phyloP scores from a whole-genome alignment of 345 rosid species.

The Barbarea vulgaris region DNA sequence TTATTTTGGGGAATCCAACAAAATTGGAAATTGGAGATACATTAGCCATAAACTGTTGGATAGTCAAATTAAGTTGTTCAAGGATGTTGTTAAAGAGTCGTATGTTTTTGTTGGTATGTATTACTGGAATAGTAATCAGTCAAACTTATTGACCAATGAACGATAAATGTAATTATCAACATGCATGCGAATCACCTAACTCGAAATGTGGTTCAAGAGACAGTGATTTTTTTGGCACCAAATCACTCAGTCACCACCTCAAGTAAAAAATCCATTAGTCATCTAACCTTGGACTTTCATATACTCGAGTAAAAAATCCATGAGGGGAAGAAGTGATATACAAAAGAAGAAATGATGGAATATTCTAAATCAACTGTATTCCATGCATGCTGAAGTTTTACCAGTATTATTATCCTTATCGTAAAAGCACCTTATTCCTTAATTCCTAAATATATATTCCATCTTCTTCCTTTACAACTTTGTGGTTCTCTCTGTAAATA shows the following conservation, averaged over 20 bases:
- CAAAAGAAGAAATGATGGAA: no score
- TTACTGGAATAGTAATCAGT: slow-evolving; percentile 26
- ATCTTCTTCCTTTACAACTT: slow-evolving; percentile 19
- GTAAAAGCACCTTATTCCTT: slow-evolving; percentile 24
- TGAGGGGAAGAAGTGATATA: no score
- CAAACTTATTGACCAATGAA: slow-evolving; percentile 23
- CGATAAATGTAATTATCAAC: slow-evolving; percentile 8
- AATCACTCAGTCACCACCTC: background rate
- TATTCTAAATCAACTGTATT: no score
- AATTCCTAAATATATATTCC: slow-evolving; percentile 8
- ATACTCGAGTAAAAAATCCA: no score
- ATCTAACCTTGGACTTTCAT: background rate
- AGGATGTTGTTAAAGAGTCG: slow-evolving; percentile 23
- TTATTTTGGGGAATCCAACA: slow-evolving; percentile 21
- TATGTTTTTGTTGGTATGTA: slow-evolving; percentile 4
- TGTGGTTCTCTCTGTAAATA: background rate
- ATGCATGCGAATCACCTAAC: slow-evolving; percentile 1
- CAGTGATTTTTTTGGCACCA: slow-evolving; percentile 1
- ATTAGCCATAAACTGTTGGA: slow-evolving; percentile 13
- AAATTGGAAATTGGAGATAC: slow-evolving; percentile 1
- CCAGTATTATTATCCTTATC: slow-evolving; percentile 3
- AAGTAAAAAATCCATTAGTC: background rate
- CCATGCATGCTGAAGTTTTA: no score
- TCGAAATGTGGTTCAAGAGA: slow-evolving; percentile 4
- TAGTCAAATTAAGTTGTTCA: slow-evolving; percentile 31